Evolutionary conservation across 768 basidiomycete genomes (phyloP).

Genomic region (Harrya chromipes): DNA sequence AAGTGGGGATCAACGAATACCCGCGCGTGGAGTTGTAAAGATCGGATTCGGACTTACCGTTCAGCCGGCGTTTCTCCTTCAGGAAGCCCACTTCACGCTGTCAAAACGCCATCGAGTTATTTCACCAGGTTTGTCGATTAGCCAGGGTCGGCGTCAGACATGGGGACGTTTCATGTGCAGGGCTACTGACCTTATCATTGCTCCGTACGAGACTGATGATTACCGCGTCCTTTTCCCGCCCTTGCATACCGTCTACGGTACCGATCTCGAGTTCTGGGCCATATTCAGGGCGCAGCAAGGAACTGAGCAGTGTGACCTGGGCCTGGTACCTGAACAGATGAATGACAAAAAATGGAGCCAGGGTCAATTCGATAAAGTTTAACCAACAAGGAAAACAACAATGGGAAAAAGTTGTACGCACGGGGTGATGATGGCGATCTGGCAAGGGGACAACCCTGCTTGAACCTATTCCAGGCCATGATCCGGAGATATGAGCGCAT

Average conservation of each 20-base stretch:
- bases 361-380: too few species aligned
- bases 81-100: constrained; percentile 92
- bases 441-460: constrained; percentile 58
- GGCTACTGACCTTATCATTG: constrained; percentile 66
- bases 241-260: constrained; percentile 96
- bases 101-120: neutral
- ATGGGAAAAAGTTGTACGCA: constrained; percentile 31
- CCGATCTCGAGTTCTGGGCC: constrained; percentile 81
- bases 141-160: neutral
- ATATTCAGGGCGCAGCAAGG: constrained; percentile 67
- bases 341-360: neutral
- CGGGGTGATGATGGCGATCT: constrained; percentile 90
- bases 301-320: constrained; percentile 83
- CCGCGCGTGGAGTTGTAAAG: too few species aligned
- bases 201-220: constrained; percentile 91
- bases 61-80: constrained; percentile 87
- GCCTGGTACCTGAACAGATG: constrained; percentile 68
- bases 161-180: too few species aligned
- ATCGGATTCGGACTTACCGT: constrained; percentile 49
- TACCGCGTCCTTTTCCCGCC: constrained; percentile 92
- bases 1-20: too few species aligned
- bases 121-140: neutral
- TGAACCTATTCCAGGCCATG: constrained; percentile 40
- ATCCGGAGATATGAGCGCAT: too few species aligned
- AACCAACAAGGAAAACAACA: too few species aligned